Base-by-base conservation (phyloP, 352 stramenopile species). In the Pythium vanterpoolii region DNA sequence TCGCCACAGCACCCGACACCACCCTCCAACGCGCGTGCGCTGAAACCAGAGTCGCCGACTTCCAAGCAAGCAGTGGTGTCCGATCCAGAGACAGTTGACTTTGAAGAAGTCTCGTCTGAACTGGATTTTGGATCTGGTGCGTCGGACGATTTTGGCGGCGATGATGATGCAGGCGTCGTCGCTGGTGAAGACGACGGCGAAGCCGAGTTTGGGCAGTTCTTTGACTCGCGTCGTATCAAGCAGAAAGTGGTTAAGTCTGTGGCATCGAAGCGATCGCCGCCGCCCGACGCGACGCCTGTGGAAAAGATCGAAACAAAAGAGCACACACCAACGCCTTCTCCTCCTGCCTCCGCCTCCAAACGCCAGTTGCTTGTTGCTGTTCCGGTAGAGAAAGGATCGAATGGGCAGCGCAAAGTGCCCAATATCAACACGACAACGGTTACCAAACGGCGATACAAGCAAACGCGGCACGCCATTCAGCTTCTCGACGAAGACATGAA, bases 91-190 rank as follows among this genome's bases (percentile, higher is more conserved):
- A 68, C 60, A 0, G 53, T 68, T 1, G 27, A 51, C 7, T 60
- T 69, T 28, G 61, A 69, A 5, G 55, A 64, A 8, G 46, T 69
- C 6, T 42, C 31, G 7, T 69, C 61, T 7, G 61, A 69, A 5
- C 23, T 69, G 10, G 61, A 69, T 40, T 69, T 60, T 56, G 61
- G 48, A 11, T 69, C 61, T n/a, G 49, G 43, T 28, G 53, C 54
- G 16, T 67, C 60, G 5, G 60, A 56, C 10, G 58, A 65, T 28
- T 65, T 52, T 24, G 45, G 23, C 26, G 56, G 49, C 1, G 46
- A 55, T 45, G 45, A 47, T 38, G n/a, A 1, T 27, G 43, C 40
- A 16, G 34, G 28, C 34, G 34, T 43, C 28, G n/a, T 42, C n/a
- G 30, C 11, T 27, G 36, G n/a, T 40, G 47, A 46, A 16, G 46